Evolutionary conservation across 768 basidiomycete species (phyloP), one percentile per base, ranked within the genome.

Genomic region (Lentinula edodes): DNA sequence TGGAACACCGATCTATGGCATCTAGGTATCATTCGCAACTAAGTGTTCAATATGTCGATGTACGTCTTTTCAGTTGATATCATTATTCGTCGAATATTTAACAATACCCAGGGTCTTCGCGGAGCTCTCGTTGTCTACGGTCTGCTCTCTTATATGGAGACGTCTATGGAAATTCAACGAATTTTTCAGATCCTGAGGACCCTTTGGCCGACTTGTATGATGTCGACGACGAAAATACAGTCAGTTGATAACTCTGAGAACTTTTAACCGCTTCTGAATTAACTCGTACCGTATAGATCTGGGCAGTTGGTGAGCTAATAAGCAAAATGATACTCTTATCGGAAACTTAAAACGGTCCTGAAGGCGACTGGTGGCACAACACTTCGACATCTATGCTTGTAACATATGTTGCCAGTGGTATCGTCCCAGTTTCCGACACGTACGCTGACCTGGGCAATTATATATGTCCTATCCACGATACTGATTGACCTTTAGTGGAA

Each of bases 291-390:
- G 15, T 28, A 8, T 32, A 58, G 56, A 58, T 58, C 42, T 45
- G 41, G 42, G 39, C 39, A 58, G 56, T 58, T 20, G 56, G 54
- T 56, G 8, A 56, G 54, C 20, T 15, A 56, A 56, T 16, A 52
- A 75, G 71, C 69, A 48, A 65, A 32, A 15, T 70, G 10, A 42
- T 68, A 13, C 43, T 74, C 41, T 71, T 7, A 28, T 20, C n/a
- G 6, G 1, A 39, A 34, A 23, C n/a, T 28, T 28, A 13, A 7
- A 23, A 48, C 18, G 3, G 4, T 9, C 6, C 5, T 45, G 15
- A 63, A 46, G 74, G 79, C 28, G 81, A 83, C 60, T 82, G 81
- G 81, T 83, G 70, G 66, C 68, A 74, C 62, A 65, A 59, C 52
- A 56, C 69, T 18, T 66, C 54, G 13, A 13, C 56, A 20, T 45